Conservation (phyloP, 202 grass and related monocot genomes). For the Carex arenaria region DNA sequence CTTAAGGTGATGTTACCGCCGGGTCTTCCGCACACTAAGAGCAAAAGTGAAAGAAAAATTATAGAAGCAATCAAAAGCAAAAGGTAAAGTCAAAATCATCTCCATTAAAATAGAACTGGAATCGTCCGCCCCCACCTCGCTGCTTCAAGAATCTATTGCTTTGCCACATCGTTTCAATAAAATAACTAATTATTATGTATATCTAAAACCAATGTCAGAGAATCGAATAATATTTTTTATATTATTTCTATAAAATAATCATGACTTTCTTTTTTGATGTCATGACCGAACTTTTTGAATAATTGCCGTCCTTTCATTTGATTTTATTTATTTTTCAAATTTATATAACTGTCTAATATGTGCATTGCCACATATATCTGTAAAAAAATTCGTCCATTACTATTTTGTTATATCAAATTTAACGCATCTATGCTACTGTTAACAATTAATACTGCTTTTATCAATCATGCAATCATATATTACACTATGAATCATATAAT, state of each 20-base stretch:
- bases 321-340: not conserved
- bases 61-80: constrained; percentile 15
- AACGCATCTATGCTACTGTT: not conserved
- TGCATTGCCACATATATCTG: not conserved
- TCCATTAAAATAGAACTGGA: constrained; percentile 9
- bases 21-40: not conserved
- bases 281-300: not conserved
- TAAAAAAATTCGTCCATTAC: too few relatives aligned
- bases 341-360: not conserved
- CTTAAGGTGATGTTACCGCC: constrained; percentile 6
- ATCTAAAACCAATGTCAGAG: not conserved
- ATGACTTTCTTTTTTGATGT: not conserved
- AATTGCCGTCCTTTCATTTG: not conserved
- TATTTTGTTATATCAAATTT: not conserved
- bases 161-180: constrained; percentile 4
- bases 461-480: not conserved
- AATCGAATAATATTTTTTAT: not conserved
- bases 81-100: not conserved
- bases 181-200: not conserved
- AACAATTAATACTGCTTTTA: not conserved
- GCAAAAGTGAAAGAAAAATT: constrained; percentile 8
- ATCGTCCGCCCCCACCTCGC: not conserved
- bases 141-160: not conserved
- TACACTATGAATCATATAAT: not conserved
- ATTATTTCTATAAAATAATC: too few relatives aligned